Base-by-base conservation (phyloP, 306 rosid genomes). In the Myrica gale region DNA sequence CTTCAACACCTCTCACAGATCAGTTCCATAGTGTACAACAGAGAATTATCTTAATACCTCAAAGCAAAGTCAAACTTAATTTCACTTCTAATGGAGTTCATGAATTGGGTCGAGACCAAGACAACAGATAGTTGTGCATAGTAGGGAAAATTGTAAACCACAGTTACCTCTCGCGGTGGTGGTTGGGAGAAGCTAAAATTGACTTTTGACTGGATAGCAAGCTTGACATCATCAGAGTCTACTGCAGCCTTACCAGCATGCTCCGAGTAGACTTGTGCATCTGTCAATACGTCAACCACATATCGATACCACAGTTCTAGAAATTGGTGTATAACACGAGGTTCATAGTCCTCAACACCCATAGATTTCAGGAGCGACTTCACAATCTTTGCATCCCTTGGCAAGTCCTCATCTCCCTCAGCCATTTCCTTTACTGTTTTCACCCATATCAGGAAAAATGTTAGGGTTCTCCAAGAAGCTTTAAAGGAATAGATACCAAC, bases 181-280 rank as follows among this genome's bases (percentile, higher is more conserved):
- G 99, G 97, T 48, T 92, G 99, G 0, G 97, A 92, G 89, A 95
- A 95, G 86, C 96, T 95, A 81, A 87, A 90, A 78, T 92, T 92
- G 63, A 89, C 93, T 84, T 95, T 90, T 41, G 97, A 87, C 71
- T 95, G 99, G 85, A 90, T 89, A 4, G 99, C 96, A 71, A 92
- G 97, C 90, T 92, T 92, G 82, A 89, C 84, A 74, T 90, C 99
- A 44, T 95, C 97, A 32, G 90, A 85, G 77, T 95, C 98, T 7
- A 95, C 87, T 4, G 97, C 80, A 21, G 89, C 73, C 84, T 95
- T 95, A 69, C 83, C 78, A 0, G 97, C 97, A 55, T 95, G 99
- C 88, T 95, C 97, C 0, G 99, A 95, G 83, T 92, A 95, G 4
- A 92, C 97, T 66, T 89, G 97, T n/a, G 99, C 96, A 68, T 95